Evolutionary conservation across 495 filamentous ascomycete genomes (phyloP).

Genomic region (Mycothermus thermophilus): DNA sequence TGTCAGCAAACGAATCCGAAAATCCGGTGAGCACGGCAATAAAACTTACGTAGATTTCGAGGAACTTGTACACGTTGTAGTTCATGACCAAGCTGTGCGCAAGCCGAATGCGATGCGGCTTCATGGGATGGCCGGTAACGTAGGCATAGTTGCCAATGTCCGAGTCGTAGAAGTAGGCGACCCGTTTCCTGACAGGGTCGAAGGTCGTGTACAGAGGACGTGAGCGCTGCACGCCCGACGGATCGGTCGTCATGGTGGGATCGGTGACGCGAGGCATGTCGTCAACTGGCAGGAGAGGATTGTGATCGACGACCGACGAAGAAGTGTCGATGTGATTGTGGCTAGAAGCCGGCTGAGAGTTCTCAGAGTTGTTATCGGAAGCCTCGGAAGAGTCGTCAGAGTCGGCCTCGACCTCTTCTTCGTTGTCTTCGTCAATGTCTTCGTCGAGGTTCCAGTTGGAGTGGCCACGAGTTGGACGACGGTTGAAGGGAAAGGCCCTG

Average conservation of each 20-base stretch:
- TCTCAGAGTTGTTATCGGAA: too few relatives aligned
- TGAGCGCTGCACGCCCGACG: conserved; percentile 21
- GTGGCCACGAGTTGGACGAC: too few relatives aligned
- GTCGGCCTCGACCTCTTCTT: too few relatives aligned
- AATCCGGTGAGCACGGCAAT: neutral
- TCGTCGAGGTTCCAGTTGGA: too few relatives aligned
- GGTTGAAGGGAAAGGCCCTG: too few relatives aligned
- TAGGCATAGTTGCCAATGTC: conserved; percentile 97
- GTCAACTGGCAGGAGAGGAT: too few relatives aligned
- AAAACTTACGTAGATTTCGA: conserved; percentile 88
- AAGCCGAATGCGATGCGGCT: conserved; percentile 94
- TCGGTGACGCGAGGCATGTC: too few relatives aligned
- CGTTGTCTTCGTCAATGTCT: too few relatives aligned
- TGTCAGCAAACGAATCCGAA: neutral
- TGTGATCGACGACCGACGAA: too few relatives aligned
- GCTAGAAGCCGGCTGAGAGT: too few relatives aligned
- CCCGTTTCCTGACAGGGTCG: conserved; percentile 44
- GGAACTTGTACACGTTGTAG: conserved; percentile 93
- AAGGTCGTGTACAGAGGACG: conserved; percentile 18
- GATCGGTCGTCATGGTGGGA: conserved; percentile 14
- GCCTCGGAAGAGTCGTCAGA: too few relatives aligned
- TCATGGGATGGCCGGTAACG: conserved; percentile 97
- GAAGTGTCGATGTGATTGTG: too few relatives aligned
- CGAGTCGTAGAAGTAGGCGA: conserved; percentile 95
- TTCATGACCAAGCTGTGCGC: conserved; percentile 98